These are phyloP conservation scores for Quercus parvula DNA, from an alignment of 306 rosid genomes.

Conservation along the genomic window DNA sequence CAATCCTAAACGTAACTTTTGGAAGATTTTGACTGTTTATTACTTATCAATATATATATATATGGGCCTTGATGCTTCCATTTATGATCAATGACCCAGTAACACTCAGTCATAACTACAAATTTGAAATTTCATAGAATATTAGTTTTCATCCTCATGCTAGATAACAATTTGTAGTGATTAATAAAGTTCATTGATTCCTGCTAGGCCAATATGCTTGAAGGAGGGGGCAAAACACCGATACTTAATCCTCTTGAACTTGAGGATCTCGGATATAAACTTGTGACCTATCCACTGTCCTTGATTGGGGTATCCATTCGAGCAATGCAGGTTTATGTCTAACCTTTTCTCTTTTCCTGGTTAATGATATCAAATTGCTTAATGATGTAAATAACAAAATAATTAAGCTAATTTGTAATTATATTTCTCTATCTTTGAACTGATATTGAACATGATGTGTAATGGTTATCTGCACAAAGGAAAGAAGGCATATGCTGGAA, in stretches of 20 bases:
- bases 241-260: conserved; percentile 73
- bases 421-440: background rate
- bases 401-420: background rate
- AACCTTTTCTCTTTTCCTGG: conserved; percentile 4
- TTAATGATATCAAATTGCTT: background rate
- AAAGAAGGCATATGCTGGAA: background rate
- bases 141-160: background rate
- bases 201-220: conserved; percentile 90
- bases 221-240: conserved; percentile 98
- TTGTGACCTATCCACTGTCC: conserved; percentile 89
- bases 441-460: background rate
- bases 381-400: background rate
- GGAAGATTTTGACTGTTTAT: too few relatives aligned
- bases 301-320: conserved; percentile 80
- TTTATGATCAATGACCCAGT: background rate
- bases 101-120: background rate
- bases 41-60: too few relatives aligned
- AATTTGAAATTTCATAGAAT: background rate
- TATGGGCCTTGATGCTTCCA: background rate
- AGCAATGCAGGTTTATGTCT: conserved; percentile 81
- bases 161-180: background rate
- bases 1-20: too few relatives aligned
- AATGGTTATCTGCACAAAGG: background rate
- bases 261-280: conserved; percentile 73
- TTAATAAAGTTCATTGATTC: conserved; percentile 15